Base-by-base conservation (phyloP, 495 filamentous ascomycete genomes). In the Neurospora sp. region DNA sequence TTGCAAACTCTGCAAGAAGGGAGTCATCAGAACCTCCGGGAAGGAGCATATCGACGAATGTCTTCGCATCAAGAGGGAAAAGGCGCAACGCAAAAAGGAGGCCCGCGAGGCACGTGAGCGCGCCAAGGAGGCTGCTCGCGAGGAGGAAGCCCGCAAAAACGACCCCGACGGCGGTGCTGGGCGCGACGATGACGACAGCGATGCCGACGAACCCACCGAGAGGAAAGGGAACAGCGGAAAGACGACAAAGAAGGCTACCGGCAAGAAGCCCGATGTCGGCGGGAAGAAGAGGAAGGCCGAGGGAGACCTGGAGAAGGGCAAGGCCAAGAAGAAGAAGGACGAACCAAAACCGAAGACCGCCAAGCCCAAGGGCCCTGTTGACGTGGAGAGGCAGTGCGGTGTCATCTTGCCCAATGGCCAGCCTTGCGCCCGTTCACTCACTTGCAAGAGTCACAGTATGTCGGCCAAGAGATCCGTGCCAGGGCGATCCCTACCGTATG, bases 381-480 rank as follows among this genome's bases (percentile, higher is more conserved):
- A 99, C 82, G 96, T 99, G 38, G 96, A 98, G 82, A 91, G 91
- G 79, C 96, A 99, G 84, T 99, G 96, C 77, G 96, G 96, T 86
- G 96, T 99, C 22, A 86, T 89, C 59, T 87, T 97, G 61, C 87
- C 92, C 0, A 87, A 88, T 68, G 94, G 96, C 2, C 92, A 92
- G 31, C 92, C 92, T 71, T 99, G 96, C 78, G 96, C 96, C 8
- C 85, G 96, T 39, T 95, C 92, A 3, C 85, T 99, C 71, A 99
- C 96, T 2, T 99, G 96, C 86, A 99, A 99, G 85, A 94, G 91
- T 72, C 96, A 99, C 76, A 91, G 89, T 40, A 98, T 99, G 96
- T 94, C 96, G 12, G 91, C 96, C 8, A 99, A 99, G 82, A 88
- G 96, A 75, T 89, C 90, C 0, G 96, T 99, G 4, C 91, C 94